A percentile compares a stretch with the other conserved stretches of the same genome.
These are phyloP conservation scores for Xylariomycetidae sp. DNA, from an alignment of 2,329 filamentous ascomycete genomes.

Conservation along the genomic window DNA sequence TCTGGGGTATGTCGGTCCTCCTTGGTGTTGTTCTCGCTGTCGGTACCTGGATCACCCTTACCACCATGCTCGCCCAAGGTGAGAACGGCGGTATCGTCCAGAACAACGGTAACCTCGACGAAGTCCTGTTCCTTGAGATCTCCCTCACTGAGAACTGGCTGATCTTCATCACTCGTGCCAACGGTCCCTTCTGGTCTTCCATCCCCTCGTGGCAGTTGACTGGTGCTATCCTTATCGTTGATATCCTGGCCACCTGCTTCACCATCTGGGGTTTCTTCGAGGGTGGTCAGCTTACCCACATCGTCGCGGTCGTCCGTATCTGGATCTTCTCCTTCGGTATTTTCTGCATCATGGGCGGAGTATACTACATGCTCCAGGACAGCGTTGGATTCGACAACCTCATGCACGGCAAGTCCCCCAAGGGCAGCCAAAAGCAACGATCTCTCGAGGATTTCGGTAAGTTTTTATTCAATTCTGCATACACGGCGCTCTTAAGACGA, in stretches of 20 bases:
- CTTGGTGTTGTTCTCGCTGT: conserved; percentile 76
- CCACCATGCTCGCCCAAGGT: conserved; percentile 66
- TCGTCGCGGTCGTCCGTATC: conserved; percentile 80
- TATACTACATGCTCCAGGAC: conserved; percentile 78
- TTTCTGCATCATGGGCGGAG: conserved; percentile 72
- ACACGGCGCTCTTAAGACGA: neutral
- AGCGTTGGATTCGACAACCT: conserved; percentile 82
- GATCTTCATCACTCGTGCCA: conserved; percentile 93
- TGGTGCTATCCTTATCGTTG: conserved; percentile 74
- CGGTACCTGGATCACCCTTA: conserved; percentile 85
- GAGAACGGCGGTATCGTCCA: conserved; percentile 80
- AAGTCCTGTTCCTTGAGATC: conserved; percentile 84
- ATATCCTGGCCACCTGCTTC: conserved; percentile 82
- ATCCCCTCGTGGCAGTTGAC: conserved; percentile 81
- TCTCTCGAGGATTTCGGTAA: conserved; percentile 86
- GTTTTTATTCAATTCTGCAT: conserved; percentile 29
- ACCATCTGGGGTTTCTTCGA: conserved; percentile 82
- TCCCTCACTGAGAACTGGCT: conserved; percentile 93
- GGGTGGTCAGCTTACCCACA: conserved; percentile 59
- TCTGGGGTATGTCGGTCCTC: conserved; percentile 87
- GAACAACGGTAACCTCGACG: conserved; percentile 78
- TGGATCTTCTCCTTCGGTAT: conserved; percentile 91
- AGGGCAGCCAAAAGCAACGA: conserved; percentile 77
- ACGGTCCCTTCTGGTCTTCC: conserved; percentile 88
- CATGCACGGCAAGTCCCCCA: conserved; percentile 84